Evolutionary conservation across 2,329 filamentous ascomycete genomes (phyloP).

Genomic region (Sphaerulina populicola): DNA sequence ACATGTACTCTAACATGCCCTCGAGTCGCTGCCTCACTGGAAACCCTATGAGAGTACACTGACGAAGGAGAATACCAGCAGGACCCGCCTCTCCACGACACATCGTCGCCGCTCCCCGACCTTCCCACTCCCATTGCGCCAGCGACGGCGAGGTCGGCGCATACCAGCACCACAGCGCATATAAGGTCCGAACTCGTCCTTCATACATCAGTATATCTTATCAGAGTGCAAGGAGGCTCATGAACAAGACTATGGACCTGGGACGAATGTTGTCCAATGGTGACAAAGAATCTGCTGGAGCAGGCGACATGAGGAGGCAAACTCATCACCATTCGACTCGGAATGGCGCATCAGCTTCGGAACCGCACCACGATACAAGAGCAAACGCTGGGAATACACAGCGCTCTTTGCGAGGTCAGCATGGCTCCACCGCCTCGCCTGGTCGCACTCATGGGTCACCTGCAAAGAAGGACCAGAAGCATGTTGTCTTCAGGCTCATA

Average conservation of each 20-base stretch:
- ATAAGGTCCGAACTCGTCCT: constrained; percentile 10
- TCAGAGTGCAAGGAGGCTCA: constrained; percentile 4
- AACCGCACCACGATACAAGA: constrained; percentile 13
- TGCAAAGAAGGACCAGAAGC: constrained; percentile 48
- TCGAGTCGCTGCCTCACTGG: not conserved
- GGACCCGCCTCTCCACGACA: constrained; percentile 2
- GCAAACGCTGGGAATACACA: constrained; percentile 12
- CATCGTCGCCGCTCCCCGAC: constrained; percentile 10
- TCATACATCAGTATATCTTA: constrained; percentile 11
- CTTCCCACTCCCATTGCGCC: constrained; percentile 25
- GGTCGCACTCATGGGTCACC: constrained; percentile 28
- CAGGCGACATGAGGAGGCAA: constrained; percentile 25
- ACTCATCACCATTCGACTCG: constrained; percentile 33
- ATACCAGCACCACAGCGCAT: constrained; percentile 3
- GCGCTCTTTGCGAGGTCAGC: constrained; percentile 18
- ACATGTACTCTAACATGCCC: not conserved
- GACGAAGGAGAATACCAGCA: constrained; percentile 9
- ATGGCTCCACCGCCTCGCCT: constrained; percentile 20
- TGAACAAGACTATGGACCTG: constrained; percentile 30
- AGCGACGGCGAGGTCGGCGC: constrained; percentile 23
- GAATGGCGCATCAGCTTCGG: constrained; percentile 20
- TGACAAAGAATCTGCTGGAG: constrained; percentile 18
- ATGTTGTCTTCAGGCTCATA: constrained; percentile 70
- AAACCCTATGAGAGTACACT: not conserved
- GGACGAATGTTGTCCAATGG: constrained; percentile 31